Evolutionary conservation across 2,329 filamentous ascomycete genomes (phyloP).

Genomic region (Hymenoscyphus infarciens): DNA sequence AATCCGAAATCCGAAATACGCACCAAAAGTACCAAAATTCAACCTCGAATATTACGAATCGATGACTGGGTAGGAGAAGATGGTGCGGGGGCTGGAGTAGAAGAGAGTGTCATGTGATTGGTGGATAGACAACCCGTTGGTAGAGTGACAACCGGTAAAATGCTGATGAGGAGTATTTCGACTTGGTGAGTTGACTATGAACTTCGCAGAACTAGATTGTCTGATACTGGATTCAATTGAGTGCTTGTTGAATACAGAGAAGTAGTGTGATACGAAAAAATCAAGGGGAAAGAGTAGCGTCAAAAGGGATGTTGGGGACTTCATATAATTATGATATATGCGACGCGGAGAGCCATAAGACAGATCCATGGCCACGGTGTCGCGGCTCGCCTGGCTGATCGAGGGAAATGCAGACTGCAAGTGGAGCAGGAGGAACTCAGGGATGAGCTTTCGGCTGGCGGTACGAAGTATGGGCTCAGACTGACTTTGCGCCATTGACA

Average conservation of each 20-base stretch:
- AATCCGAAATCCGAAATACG: not conserved
- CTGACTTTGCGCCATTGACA: not conserved
- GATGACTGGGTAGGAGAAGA: slow-evolving; percentile 8
- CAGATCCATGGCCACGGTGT: slow-evolving; percentile 7
- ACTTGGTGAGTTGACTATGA: not conserved
- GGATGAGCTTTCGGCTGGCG: not conserved
- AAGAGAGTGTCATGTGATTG: slow-evolving; percentile 5
- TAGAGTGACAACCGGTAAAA: not conserved
- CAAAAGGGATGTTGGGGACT: not conserved
- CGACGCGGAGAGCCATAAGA: not conserved
- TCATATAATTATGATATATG: slow-evolving; percentile 3
- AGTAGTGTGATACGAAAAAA: not conserved
- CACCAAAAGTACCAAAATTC: not conserved
- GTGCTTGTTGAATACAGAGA: not conserved
- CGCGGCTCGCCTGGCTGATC: not conserved
- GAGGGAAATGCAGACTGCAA: not conserved
- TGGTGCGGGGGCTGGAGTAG: slow-evolving; percentile 4
- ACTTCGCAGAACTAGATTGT: not conserved
- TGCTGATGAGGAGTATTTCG: not conserved
- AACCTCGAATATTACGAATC: slow-evolving; percentile 6
- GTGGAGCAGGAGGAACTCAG: slow-evolving; percentile 2
- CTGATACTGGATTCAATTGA: not conserved
- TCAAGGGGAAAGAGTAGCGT: not conserved
- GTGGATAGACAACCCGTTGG: not conserved
- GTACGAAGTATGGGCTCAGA: not conserved